Evolutionary conservation across 202 grass and related monocot species (phyloP).

Genomic region (Zoysia matrella): DNA sequence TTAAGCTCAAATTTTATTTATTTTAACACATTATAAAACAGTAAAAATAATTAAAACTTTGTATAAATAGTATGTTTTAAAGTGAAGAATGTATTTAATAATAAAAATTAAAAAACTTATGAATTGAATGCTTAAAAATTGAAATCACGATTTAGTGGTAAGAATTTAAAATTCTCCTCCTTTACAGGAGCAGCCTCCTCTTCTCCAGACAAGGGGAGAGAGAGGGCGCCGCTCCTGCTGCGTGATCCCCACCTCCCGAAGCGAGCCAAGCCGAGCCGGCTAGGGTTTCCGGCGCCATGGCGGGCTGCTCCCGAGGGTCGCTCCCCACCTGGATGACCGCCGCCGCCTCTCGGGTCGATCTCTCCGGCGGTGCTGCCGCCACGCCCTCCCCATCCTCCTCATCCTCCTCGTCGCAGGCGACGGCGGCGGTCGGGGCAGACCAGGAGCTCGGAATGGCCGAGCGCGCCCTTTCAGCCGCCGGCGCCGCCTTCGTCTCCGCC

Average conservation of each 20-base stretch:
- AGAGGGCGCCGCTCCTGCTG: background rate
- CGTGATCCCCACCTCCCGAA: background rate
- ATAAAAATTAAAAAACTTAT: no score
- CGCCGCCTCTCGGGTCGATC: constrained; percentile 77
- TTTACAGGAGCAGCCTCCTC: constrained; percentile 7
- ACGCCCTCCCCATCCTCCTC: constrained; percentile 1
- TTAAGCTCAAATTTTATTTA: no score
- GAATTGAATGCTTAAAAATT: constrained; percentile 20
- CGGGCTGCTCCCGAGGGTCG: constrained; percentile 60
- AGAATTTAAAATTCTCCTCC: no score
- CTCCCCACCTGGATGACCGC: constrained; percentile 82
- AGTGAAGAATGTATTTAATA: no score
- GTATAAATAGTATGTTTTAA: no score
- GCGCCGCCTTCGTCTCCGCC: constrained; percentile 84
- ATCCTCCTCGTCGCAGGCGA: background rate
- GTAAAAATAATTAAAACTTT: no score
- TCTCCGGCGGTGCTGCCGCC: constrained; percentile 42
- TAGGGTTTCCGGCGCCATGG: constrained; percentile 57
- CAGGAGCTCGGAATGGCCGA: constrained; percentile 37
- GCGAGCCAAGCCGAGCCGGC: constrained; percentile 6
- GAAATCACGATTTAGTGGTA: background rate
- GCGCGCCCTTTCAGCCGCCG: constrained; percentile 62
- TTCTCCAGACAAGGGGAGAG: background rate
- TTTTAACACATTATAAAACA: no score
- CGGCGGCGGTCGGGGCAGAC: constrained; percentile 21